Percentiles rank a stretch among this genome's conserved stretches.
phyloP scores from a whole-genome alignment of 768 basidiomycete genomes.

The Solioccasus polychromus region DNA sequence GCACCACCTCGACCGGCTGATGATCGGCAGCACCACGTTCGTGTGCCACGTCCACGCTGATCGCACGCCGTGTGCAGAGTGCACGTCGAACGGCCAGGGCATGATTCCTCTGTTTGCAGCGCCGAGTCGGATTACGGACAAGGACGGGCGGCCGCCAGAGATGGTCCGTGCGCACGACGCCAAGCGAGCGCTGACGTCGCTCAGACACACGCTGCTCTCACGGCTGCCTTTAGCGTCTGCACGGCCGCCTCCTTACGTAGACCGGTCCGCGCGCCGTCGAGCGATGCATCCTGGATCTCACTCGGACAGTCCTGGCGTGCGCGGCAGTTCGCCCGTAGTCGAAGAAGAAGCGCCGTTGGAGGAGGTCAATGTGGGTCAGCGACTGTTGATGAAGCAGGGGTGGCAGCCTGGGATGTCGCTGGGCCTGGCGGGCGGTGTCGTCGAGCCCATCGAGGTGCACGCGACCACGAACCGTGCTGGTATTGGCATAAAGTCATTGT shows the following conservation, averaged over 20 bases:
- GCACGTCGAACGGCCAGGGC: conserved; percentile 47
- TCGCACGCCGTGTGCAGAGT: conserved; percentile 59
- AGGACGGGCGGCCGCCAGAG: conserved; percentile 23
- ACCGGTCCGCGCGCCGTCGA: conserved; percentile 71
- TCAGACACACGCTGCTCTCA: conserved; percentile 63
- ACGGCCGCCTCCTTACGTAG: conserved; percentile 43
- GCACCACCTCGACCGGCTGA: conserved; percentile 61
- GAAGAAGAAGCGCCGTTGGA: too few relatives aligned
- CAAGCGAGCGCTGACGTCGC: conserved; percentile 51
- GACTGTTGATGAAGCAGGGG: conserved; percentile 67
- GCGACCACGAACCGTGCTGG: conserved; percentile 47
- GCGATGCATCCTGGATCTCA: conserved; percentile 51
- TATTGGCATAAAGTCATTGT: conserved; percentile 40
- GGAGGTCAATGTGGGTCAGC: conserved; percentile 62
- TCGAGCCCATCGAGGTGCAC: conserved; percentile 57
- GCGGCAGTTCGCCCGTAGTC: too few relatives aligned
- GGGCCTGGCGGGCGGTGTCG: conserved; percentile 27
- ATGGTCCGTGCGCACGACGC: conserved; percentile 8
- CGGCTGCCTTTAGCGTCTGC: conserved; percentile 34
- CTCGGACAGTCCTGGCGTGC: conserved; percentile 52
- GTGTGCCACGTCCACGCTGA: conserved; percentile 65
- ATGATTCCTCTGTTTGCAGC: conserved; percentile 56
- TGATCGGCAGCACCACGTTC: conserved; percentile 71
- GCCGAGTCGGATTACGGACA: conserved; percentile 19
- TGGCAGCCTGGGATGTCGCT: conserved; percentile 64